These are phyloP conservation scores for Mytilinidion resinicola DNA, from an alignment of 495 filamentous ascomycete genomes.

Conservation along the genomic window DNA sequence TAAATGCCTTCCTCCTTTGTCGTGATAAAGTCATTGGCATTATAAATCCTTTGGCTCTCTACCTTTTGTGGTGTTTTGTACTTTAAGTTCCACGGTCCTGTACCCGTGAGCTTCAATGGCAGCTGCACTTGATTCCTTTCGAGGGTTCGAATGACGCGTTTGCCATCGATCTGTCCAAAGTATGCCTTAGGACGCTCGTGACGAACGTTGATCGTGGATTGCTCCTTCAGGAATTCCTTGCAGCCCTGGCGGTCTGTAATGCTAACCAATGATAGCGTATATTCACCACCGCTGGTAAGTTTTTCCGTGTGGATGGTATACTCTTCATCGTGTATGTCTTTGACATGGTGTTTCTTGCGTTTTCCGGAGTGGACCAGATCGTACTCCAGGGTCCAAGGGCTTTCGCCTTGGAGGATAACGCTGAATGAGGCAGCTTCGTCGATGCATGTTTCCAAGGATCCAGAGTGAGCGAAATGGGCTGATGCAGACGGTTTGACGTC, in stretches of 20 bases:
- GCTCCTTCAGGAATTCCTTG: conserved; percentile 73
- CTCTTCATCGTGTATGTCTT: conserved; percentile 51
- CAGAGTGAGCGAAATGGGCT: conserved; percentile 58
- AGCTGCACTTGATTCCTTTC: conserved; percentile 66
- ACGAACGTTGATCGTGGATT: conserved; percentile 73
- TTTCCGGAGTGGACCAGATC: conserved; percentile 89
- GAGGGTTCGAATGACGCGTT: conserved; percentile 63
- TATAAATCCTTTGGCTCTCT: conserved; percentile 38
- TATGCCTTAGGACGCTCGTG: conserved; percentile 77
- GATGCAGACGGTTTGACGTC: conserved; percentile 87
- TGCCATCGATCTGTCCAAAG: conserved; percentile 77
- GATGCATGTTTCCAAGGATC: conserved; percentile 62
- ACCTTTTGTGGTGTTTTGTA: conserved; percentile 40
- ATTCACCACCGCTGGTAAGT: conserved; percentile 75
- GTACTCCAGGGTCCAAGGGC: conserved; percentile 85
- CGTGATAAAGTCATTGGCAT: conserved; percentile 63
- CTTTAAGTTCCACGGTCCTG: conserved; percentile 70
- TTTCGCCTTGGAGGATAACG: conserved; percentile 69
- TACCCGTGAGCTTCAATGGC: conserved; percentile 75
- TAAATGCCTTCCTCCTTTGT: conserved; percentile 66
- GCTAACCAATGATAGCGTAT: conserved; percentile 71
- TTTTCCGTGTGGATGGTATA: conserved; percentile 68
- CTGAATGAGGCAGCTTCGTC: conserved; percentile 69
- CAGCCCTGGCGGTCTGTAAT: conserved; percentile 82
- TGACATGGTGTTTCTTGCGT: conserved; percentile 59